Conservation (phyloP, 2,329 filamentous ascomycete species). For the Teratosphaeria pseudoeucalypti region DNA sequence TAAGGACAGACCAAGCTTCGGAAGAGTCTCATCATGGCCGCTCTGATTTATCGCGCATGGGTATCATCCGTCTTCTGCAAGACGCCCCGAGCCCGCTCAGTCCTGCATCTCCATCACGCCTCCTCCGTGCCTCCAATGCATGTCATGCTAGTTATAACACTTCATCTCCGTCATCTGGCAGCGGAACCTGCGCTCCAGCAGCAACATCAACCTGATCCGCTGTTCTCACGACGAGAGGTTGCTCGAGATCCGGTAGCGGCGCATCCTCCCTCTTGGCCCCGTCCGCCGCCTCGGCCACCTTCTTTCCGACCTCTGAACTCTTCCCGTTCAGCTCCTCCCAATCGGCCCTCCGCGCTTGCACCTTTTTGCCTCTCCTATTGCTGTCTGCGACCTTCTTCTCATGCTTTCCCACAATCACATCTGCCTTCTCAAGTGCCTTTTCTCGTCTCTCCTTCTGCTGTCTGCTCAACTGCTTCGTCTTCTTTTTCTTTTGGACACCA, state of each 20-base stretch:
- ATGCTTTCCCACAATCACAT: constrained; percentile 43
- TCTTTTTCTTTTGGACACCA: constrained; percentile 59
- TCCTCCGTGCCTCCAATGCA: not conserved
- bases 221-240: not conserved
- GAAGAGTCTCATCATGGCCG: not conserved
- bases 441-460: constrained; percentile 45
- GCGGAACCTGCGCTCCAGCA: not conserved
- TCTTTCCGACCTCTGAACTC: constrained; percentile 4
- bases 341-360: constrained; percentile 22
- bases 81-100: too few species aligned
- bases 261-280: constrained; percentile 3
- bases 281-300: constrained; percentile 1
- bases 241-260: constrained; percentile 1
- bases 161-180: not conserved
- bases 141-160: not conserved
- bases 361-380: constrained; percentile 35
- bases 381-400: constrained; percentile 48
- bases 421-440: constrained; percentile 46
- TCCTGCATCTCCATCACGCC: not conserved
- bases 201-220: not conserved
- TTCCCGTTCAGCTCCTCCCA: constrained; percentile 27
- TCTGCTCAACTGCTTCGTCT: constrained; percentile 43
- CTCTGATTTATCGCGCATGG: not conserved
- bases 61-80: not conserved
- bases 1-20: not conserved